A percentile compares a stretch with the other conserved stretches of the same genome.
These are phyloP conservation scores for Linaria vulgaris DNA, from an alignment of 257 asterid genomes.

Conservation along the genomic window DNA sequence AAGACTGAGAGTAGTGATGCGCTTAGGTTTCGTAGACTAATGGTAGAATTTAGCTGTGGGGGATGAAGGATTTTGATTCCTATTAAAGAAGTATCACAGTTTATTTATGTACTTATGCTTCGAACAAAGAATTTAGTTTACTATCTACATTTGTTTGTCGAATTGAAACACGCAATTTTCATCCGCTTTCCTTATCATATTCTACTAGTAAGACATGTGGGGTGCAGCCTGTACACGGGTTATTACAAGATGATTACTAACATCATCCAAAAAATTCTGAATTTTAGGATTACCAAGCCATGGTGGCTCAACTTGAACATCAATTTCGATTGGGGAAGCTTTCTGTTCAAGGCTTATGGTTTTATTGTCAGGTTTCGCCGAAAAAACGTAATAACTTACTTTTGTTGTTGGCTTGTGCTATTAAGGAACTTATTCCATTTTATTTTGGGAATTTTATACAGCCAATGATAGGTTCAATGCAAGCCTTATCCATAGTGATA, in stretches of 20 bases:
- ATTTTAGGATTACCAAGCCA: conserved; percentile 87
- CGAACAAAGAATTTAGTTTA: conserved; percentile 9
- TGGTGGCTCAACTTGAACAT: conserved; percentile 99
- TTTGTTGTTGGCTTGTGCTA: conserved; percentile 13
- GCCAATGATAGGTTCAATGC: conserved; percentile 99
- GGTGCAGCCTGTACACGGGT: conserved; percentile 20
- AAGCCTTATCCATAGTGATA: conserved; percentile 75
- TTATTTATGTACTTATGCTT: conserved; percentile 18
- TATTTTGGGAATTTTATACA: conserved; percentile 36
- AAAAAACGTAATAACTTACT: conserved; percentile 20
- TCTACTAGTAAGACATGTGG: conserved; percentile 17
- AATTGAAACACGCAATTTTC: conserved; percentile 18
- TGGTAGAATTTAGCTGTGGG: not conserved
- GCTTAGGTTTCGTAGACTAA: conserved; percentile 14
- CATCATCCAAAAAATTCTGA: conserved; percentile 24
- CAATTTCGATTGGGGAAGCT: conserved; percentile 92
- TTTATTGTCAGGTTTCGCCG: conserved; percentile 87
- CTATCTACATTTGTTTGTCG: not conserved
- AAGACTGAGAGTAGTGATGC: conserved; percentile 14
- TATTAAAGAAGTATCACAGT: not conserved
- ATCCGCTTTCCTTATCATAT: conserved; percentile 11
- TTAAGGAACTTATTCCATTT: conserved; percentile 18
- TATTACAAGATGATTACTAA: conserved; percentile 27
- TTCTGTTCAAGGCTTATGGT: conserved; percentile 96
- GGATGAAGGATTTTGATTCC: not conserved